These are phyloP conservation scores for Termitomyces sp. DNA, from an alignment of 768 basidiomycete genomes.

Conservation along the genomic window DNA sequence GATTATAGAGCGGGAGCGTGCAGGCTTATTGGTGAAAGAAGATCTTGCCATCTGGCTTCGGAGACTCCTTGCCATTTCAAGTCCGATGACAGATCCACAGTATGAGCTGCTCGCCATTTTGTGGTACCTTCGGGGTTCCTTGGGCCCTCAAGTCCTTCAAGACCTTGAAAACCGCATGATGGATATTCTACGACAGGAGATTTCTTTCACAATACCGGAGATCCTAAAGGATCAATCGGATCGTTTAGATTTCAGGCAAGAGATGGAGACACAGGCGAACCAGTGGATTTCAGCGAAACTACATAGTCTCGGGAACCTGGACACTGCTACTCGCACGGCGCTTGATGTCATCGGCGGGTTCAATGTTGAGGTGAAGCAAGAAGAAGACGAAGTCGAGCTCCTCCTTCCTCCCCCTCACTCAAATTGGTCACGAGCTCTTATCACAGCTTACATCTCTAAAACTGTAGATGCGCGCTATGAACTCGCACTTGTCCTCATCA, in stretches of 20 bases:
- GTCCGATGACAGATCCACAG: slow-evolving; percentile 38
- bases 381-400: slow-evolving; percentile 64
- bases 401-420: slow-evolving; percentile 49
- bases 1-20: slow-evolving; percentile 73
- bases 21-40: slow-evolving; percentile 56
- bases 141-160: slow-evolving; percentile 53
- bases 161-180: slow-evolving; percentile 52
- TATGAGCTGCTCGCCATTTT: slow-evolving; percentile 54
- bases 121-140: slow-evolving; percentile 55
- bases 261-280: slow-evolving; percentile 51
- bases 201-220: slow-evolving; percentile 71
- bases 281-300: slow-evolving; percentile 60
- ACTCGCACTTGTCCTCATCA: slow-evolving; percentile 57
- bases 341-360: slow-evolving; percentile 71
- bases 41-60: slow-evolving; percentile 62
- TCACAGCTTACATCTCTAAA: slow-evolving; percentile 54
- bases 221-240: slow-evolving; percentile 63
- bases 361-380: slow-evolving; percentile 65
- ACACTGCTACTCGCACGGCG: slow-evolving; percentile 46
- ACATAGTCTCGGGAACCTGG: slow-evolving; percentile 49
- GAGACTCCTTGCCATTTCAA: slow-evolving; percentile 38
- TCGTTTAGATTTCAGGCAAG: slow-evolving; percentile 45
- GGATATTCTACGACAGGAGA: slow-evolving; percentile 70
- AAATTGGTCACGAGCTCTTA: slow-evolving; percentile 57
- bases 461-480: slow-evolving; percentile 74